These are phyloP conservation scores for Astrothelium subdiscretum DNA, from an alignment of 495 filamentous ascomycete species.

Conservation along the genomic window DNA sequence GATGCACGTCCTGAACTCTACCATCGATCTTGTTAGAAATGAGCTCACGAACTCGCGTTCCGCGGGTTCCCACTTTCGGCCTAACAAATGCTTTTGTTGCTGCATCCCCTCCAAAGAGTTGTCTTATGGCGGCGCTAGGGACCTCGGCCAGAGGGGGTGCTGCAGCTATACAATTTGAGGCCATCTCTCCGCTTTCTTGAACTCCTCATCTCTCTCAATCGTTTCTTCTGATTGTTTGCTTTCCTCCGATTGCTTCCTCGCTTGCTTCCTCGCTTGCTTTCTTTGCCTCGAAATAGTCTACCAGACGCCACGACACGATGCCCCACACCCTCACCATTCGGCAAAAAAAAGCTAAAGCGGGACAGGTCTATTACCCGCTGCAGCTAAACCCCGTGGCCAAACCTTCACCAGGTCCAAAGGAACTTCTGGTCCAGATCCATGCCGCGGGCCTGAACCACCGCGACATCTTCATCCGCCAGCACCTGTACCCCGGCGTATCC, in stretches of 20 bases:
- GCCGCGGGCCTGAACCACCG: slow-evolving; percentile 83
- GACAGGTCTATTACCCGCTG: slow-evolving; percentile 69
- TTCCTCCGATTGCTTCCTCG: neutral
- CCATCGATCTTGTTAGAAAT: too few species aligned
- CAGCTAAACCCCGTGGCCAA: slow-evolving; percentile 18
- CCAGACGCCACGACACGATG: slow-evolving; percentile 28
- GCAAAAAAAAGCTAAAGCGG: slow-evolving; percentile 61
- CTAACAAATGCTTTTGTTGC: too few species aligned
- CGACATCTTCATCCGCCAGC: slow-evolving; percentile 82
- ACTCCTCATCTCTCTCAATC: neutral
- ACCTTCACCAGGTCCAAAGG: slow-evolving; percentile 48
- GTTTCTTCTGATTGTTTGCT: neutral
- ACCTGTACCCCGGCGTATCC: slow-evolving; percentile 73
- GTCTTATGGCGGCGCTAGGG: neutral
- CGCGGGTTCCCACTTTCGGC: too few species aligned
- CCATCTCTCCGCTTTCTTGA: neutral
- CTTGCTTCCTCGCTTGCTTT: neutral
- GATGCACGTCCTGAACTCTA: too few species aligned
- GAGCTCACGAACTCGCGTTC: too few species aligned
- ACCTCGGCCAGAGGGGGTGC: neutral
- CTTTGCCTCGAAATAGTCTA: neutral
- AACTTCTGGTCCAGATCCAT: slow-evolving; percentile 57
- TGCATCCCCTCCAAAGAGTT: too few species aligned
- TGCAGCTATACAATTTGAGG: neutral
- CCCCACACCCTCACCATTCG: slow-evolving; percentile 44